Evolutionary conservation across 129 eudicot genomes (phyloP).

Genomic region (Pulicaria dysenterica): DNA sequence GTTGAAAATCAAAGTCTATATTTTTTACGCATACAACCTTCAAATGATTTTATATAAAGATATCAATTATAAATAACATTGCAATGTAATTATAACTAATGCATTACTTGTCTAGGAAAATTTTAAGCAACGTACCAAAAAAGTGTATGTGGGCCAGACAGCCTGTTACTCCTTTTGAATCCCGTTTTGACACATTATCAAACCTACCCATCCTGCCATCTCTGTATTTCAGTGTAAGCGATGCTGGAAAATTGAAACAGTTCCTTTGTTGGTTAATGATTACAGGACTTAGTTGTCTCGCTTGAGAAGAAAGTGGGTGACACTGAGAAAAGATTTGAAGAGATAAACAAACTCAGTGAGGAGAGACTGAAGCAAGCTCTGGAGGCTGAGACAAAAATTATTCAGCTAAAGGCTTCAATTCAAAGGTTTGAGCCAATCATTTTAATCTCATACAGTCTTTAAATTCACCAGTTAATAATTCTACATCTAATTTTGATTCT

Average conservation of each 20-base stretch:
- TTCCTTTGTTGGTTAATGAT: neutral
- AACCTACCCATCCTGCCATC: neutral
- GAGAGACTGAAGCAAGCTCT: slow-evolving; percentile 86
- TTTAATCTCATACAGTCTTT: neutral
- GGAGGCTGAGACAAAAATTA: slow-evolving; percentile 84
- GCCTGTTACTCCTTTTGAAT: neutral
- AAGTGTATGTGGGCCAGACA: neutral
- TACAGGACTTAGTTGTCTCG: slow-evolving; percentile 76
- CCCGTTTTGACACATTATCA: neutral
- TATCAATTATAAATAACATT: too few relatives aligned
- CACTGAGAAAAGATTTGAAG: slow-evolving; percentile 89
- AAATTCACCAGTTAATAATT: neutral
- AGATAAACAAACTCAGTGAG: slow-evolving; percentile 87
- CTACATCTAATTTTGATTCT: neutral
- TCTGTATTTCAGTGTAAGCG: neutral
- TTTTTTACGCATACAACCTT: too few relatives aligned
- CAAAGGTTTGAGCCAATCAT: slow-evolving; percentile 58
- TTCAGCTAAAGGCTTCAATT: slow-evolving; percentile 81
- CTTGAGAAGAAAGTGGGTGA: slow-evolving; percentile 81
- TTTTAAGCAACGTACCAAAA: too few relatives aligned
- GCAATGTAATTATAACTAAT: too few relatives aligned
- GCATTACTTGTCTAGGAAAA: too few relatives aligned
- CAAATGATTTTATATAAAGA: too few relatives aligned
- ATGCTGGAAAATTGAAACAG: neutral
- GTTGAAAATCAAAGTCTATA: neutral